phyloP scores from a whole-genome alignment of 2,329 filamentous ascomycete genomes.

The Domatiomyces globalis region DNA sequence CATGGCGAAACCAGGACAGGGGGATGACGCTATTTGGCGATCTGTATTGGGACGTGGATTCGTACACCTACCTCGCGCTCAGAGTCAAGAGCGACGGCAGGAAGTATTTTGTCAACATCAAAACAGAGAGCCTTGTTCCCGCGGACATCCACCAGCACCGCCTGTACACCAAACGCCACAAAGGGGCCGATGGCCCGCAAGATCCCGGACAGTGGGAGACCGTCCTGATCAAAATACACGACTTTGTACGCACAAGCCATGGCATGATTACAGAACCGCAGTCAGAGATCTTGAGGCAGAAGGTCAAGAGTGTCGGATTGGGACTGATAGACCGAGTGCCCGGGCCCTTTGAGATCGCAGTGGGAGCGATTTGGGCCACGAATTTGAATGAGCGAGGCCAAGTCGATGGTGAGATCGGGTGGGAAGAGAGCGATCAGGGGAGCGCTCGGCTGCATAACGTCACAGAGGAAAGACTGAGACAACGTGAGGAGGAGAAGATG shows the following conservation, averaged over 20 bases:
- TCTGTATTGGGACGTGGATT: slow-evolving; percentile 75
- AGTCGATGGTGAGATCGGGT: slow-evolving; percentile 16
- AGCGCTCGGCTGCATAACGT: slow-evolving; percentile 17
- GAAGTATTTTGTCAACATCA: slow-evolving; percentile 87
- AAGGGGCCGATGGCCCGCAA: slow-evolving; percentile 12
- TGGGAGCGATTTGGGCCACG: slow-evolving; percentile 82
- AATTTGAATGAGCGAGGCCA: slow-evolving; percentile 43
- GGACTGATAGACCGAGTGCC: slow-evolving; percentile 79
- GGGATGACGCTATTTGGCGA: slow-evolving; percentile 71
- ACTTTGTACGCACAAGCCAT: slow-evolving; percentile 90
- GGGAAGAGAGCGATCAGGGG: slow-evolving; percentile 17
- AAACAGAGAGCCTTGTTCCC: slow-evolving; percentile 83
- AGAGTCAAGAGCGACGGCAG: slow-evolving; percentile 81
- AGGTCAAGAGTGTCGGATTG: slow-evolving; percentile 72
- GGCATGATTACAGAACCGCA: slow-evolving; percentile 88
- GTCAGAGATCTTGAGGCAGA: slow-evolving; percentile 72
- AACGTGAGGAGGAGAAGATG: slow-evolving; percentile 15
- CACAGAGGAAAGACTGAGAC: slow-evolving; percentile 16
- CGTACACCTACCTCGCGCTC: slow-evolving; percentile 74
- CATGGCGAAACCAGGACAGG: slow-evolving; percentile 70
- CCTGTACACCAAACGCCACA: slow-evolving; percentile 43
- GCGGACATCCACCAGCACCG: slow-evolving; percentile 95
- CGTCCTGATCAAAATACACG: slow-evolving; percentile 74
- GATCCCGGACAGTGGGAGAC: slow-evolving; percentile 86
- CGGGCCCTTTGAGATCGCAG: slow-evolving; percentile 73